Percentiles rank a stretch among this genome's conserved stretches.
Evolutionary conservation across 768 basidiomycete genomes (phyloP).

Genomic region (Floccularia luteovirens): DNA sequence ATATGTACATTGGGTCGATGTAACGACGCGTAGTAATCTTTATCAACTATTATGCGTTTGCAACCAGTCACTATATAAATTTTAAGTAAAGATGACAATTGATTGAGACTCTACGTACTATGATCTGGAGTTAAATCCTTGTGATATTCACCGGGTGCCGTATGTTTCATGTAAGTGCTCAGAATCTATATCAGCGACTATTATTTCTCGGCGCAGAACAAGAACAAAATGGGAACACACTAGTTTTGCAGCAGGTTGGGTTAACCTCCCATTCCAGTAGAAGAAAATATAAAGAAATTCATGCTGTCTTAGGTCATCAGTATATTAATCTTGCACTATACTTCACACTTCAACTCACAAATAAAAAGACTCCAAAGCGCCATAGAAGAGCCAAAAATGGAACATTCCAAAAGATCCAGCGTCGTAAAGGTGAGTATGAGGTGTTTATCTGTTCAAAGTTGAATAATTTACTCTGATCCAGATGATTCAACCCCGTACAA

Average conservation of each 20-base stretch:
- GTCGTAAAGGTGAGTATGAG: conserved; percentile 10
- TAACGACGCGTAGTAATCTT: conserved; percentile 34
- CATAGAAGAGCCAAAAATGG: conserved; percentile 7
- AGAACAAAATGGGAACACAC: conserved; percentile 1
- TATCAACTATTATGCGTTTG: conserved; percentile 46
- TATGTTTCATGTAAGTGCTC: conserved; percentile 24
- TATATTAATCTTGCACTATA: not conserved
- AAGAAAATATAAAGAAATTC: too few relatives aligned
- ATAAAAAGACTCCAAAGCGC: conserved; percentile 9
- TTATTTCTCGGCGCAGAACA: not conserved
- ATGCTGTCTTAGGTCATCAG: too few relatives aligned
- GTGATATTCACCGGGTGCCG: conserved; percentile 36
- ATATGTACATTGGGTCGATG: conserved; percentile 38
- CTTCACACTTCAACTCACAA: conserved; percentile 3
- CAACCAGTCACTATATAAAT: conserved; percentile 35
- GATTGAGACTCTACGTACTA: conserved; percentile 20
- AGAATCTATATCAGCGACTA: conserved; percentile 10
- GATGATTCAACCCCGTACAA: not conserved
- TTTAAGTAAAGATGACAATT: not conserved
- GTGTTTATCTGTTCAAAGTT: conserved; percentile 9
- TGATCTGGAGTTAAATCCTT: conserved; percentile 39
- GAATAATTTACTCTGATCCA: not conserved
- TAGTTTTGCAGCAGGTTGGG: too few relatives aligned
- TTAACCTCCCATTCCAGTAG: too few relatives aligned
- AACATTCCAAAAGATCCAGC: conserved; percentile 8